Base-by-base conservation (phyloP, 2,329 filamentous ascomycete genomes). In the Talaromyces pinophilus region DNA sequence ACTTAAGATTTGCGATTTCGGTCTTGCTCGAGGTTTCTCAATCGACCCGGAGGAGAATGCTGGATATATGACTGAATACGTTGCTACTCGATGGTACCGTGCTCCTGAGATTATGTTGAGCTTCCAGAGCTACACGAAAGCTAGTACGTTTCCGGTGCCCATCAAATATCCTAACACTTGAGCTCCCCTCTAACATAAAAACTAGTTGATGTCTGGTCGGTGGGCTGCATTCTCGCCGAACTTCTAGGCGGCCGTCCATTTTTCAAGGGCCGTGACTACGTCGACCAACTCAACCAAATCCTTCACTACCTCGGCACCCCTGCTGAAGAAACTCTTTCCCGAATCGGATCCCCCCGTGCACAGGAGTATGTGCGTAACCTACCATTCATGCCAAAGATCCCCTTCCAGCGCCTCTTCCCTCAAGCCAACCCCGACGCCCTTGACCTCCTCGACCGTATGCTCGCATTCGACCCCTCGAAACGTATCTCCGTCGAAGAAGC, bases 111-210 rank as follows among this genome's bases (percentile, higher is more conserved):
- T 99, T 73, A 99, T 99, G 95, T 84, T 99, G 80, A 97, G 93
- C 84, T 99, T 99, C 87, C 94, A 98, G 82, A 97, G 93, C 83
- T 99, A 99, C 81, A 99, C 95, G 75, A 99, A 99, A 92, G 95
- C 95, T 72, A 99, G 95, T 98, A 88, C 66, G 93, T 94, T 8
- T 17, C 25, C 25, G 25, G 25, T 3, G 3, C 25, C 3, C 25
- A 25, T 25, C 25, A 25, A 25, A 25, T 3, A 25, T 25, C 25
- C 3, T 25, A 25, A 25, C 2, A 25, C 25, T 25, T 4, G 25
- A 25, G 25, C 25, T 25, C 25, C 25, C 25, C 25, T 74, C 67
- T 52, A 63, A 59, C 63, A 44, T 35, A 11, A 35, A 19, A 6
- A 35, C 25, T 25, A 66, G 94, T 99, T 81, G 95, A 99, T 78